A percentile compares a stretch with the other conserved stretches of the same genome.
Evolutionary conservation across 2,329 filamentous ascomycete genomes (phyloP).

Genomic region (Stachybotrys chartarum): DNA sequence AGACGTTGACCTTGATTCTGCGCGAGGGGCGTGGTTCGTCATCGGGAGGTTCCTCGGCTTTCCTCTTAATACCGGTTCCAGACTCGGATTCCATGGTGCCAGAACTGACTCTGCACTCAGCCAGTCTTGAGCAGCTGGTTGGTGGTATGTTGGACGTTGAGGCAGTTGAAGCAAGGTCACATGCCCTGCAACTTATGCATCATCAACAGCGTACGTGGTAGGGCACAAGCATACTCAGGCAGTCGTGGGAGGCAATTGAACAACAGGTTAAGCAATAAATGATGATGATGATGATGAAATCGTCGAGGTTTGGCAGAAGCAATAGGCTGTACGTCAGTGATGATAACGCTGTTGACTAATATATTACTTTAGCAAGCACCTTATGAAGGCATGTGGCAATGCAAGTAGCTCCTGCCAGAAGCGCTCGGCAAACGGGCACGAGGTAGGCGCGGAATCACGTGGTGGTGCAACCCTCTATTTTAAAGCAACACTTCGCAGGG

Average conservation of each 20-base stretch:
- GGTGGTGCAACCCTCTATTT: no score
- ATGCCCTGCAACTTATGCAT: neutral
- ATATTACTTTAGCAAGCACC: no score
- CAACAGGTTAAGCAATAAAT: neutral
- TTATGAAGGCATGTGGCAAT: neutral
- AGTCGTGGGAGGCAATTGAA: neutral
- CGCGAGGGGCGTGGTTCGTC: slow-evolving; percentile 29
- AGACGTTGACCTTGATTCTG: slow-evolving; percentile 35
- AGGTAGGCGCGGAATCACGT: neutral
- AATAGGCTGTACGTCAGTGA: no score
- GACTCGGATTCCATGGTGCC: neutral
- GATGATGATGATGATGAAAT: neutral
- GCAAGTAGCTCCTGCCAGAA: neutral
- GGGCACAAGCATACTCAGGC: neutral
- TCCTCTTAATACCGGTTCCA: slow-evolving; percentile 38
- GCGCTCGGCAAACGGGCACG: neutral
- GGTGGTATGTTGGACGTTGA: no score
- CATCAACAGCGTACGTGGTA: neutral
- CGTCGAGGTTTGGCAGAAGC: no score
- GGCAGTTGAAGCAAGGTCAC: neutral
- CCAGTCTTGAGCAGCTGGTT: neutral
- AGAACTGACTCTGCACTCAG: neutral
- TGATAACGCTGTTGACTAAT: no score
- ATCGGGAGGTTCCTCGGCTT: slow-evolving; percentile 28
- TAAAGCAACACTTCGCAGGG: no score